phyloP scores from a whole-genome alignment of 2,329 filamentous ascomycete genomes.

The Venturia carpophila region DNA sequence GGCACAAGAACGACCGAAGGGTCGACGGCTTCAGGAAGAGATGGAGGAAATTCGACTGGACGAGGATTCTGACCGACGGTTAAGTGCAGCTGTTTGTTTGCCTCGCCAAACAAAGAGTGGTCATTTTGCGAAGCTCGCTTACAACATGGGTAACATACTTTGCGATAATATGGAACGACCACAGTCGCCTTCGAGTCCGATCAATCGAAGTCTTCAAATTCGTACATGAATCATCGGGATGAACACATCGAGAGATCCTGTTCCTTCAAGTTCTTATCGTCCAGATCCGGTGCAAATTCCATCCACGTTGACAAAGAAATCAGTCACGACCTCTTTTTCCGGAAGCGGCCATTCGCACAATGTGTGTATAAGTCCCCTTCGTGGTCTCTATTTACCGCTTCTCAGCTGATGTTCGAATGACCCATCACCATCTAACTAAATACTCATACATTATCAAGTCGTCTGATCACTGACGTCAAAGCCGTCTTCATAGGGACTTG shows the following conservation, averaged over 20 bases:
- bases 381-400: neutral
- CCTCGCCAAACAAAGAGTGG: neutral
- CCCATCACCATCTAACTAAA: neutral
- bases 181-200: neutral
- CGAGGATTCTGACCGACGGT: slow-evolving; percentile 51
- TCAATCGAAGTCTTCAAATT: neutral
- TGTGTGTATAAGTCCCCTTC: neutral
- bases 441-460: neutral
- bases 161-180: neutral
- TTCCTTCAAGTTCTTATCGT: no score
- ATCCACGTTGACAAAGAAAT: neutral
- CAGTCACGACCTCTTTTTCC: neutral
- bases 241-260: no score
- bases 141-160: neutral
- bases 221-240: neutral
- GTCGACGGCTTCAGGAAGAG: slow-evolving; percentile 71
- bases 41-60: slow-evolving; percentile 95
- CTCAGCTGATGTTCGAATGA: neutral
- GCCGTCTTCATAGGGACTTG: neutral
- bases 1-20: slow-evolving; percentile 61
- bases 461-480: neutral
- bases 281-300: neutral
- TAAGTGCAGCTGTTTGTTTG: neutral
- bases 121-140: neutral
- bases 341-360: neutral